Conservation (phyloP, 2,329 filamentous ascomycete genomes). For the Samsoniella hepiali region DNA sequence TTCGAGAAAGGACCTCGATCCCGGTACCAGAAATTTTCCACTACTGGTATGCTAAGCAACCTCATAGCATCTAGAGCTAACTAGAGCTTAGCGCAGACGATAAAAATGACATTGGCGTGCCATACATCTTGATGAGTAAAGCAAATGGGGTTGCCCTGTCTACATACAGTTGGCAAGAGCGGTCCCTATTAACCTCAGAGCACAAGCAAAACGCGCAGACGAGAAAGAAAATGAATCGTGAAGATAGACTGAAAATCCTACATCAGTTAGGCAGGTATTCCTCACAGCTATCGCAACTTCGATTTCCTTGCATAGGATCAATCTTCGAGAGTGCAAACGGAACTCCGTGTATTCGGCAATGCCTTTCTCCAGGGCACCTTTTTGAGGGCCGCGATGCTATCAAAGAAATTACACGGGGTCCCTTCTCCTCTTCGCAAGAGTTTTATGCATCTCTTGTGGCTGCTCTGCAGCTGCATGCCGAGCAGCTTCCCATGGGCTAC, state of each 20-base stretch:
- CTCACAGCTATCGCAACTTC: background rate
- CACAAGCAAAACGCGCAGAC: background rate
- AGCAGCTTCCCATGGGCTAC: slow-evolving; percentile 22
- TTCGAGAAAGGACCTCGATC: slow-evolving; percentile 29
- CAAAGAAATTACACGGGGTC: background rate
- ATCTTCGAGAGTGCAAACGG: background rate
- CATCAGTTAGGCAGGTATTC: background rate
- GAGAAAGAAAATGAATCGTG: background rate
- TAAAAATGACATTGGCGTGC: background rate
- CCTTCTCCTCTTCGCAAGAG: slow-evolving; percentile 20
- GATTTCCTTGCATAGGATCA: background rate
- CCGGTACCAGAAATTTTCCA: slow-evolving; percentile 31
- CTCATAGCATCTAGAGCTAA: background rate
- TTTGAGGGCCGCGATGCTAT: background rate
- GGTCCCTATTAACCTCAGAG: background rate
- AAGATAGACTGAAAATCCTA: background rate
- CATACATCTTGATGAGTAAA: background rate
- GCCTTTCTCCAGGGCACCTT: background rate
- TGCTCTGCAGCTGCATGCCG: slow-evolving; percentile 22
- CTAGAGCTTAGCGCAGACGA: background rate
- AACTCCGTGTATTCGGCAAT: background rate
- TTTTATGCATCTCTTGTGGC: slow-evolving; percentile 19
- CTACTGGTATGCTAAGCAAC: slow-evolving; percentile 19
- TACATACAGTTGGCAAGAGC: background rate
- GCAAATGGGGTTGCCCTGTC: background rate